Evolutionary conservation across 371 early-diverging fungal species (phyloP), one percentile per base, ranked within the genome.

Genomic region (Apophysomyces elegans): DNA sequence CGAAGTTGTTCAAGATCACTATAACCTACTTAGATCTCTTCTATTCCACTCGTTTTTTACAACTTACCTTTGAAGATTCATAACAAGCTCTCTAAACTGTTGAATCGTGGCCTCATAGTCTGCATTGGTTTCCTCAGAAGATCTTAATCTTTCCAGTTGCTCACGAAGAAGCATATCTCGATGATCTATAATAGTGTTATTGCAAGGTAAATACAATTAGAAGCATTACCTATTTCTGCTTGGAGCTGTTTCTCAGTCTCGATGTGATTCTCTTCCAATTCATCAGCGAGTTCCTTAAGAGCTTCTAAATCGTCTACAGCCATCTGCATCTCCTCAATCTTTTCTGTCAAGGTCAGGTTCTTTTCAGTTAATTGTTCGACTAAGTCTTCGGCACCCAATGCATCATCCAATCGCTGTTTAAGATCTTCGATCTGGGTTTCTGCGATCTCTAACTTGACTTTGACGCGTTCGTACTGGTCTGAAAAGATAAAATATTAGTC

Each of bases 301-400:
- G 95, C 92, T 76, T 98, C 96, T 35, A 96, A 80, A 68, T 95
- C 96, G 50, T 94, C 96, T 9, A 95, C 87, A 4, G 82, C 81
- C 32, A 77, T 80, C 61, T 85, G 84, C 81, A 94, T 71, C 68
- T 96, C 93, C 64, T 95, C 95, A 41, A 94, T 63, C 68, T 85
- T 84, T 72, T 91, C 91, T 18, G 78, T 86, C 56, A 95, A 75
- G 13, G 81, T 79, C 61, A 93, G 70, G 68, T 95, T 96, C 79
- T 90, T 90, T 41, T 90, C 92, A 0, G 92, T 85, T 21, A 96
- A 76, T 59, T 88, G 85, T 65, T 91, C 91, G 6, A 95, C 88
- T 74, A 95, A 74, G 58, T 93, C 93, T 61, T 93, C 93, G 12
- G 95, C 90, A 39, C 89, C 92, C 26, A 88, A 68, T 0, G 90